phyloP scores from a whole-genome alignment of 2,329 filamentous ascomycete genomes.

The Calonectria hawksworthii region DNA sequence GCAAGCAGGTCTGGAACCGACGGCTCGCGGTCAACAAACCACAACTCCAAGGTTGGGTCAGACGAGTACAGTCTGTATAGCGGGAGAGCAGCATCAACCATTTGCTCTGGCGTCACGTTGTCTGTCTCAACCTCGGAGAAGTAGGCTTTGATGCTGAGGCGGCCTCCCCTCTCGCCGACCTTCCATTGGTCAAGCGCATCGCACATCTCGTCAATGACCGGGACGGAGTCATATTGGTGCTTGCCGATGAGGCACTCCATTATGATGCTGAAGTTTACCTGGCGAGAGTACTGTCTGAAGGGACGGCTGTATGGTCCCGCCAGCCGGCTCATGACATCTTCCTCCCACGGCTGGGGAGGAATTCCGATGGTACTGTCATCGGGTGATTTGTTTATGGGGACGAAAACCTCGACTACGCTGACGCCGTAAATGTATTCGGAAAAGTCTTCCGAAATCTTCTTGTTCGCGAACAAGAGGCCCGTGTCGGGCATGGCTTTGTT shows the following conservation, averaged over 20 bases:
- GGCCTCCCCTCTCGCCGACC: background rate
- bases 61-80: background rate
- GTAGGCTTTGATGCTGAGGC: background rate
- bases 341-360: background rate
- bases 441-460: slow-evolving; percentile 12
- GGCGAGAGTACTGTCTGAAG: background rate
- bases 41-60: background rate
- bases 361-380: background rate
- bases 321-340: background rate
- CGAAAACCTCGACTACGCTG: slow-evolving; percentile 9
- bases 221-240: background rate
- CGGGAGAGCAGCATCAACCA: background rate
- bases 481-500: slow-evolving; percentile 16
- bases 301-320: background rate
- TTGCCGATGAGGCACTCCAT: background rate
- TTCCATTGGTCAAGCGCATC: background rate
- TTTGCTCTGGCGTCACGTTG: background rate
- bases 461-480: slow-evolving; percentile 12
- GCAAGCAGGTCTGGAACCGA: background rate
- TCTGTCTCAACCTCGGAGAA: background rate
- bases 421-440: slow-evolving; percentile 22
- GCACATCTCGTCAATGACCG: background rate
- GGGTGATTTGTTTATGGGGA: background rate
- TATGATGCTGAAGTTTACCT: background rate
- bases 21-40: background rate